Evolutionary conservation across 352 stramenopile genomes (phyloP).

Genomic region (Thalassiosira mediterranea): DNA sequence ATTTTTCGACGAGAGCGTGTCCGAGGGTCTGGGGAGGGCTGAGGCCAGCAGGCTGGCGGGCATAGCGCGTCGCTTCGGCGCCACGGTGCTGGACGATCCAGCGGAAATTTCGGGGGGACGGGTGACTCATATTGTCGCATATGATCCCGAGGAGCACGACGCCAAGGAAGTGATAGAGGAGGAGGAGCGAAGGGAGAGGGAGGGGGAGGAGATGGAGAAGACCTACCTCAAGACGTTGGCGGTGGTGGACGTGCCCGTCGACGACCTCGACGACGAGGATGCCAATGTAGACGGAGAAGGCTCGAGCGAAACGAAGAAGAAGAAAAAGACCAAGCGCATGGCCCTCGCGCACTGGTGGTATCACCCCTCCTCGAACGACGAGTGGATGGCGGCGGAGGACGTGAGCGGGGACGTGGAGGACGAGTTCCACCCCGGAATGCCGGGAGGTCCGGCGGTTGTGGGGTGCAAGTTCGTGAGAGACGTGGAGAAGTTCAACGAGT

Average conservation of each 20-base stretch:
- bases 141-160: slow-evolving; percentile 53
- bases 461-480: slow-evolving; percentile 60
- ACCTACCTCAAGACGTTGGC: slow-evolving; percentile 7
- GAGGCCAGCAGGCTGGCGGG: slow-evolving; percentile 15
- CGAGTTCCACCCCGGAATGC: slow-evolving; percentile 9
- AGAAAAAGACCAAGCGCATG: slow-evolving; percentile 19
- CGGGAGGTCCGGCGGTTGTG: slow-evolving; percentile 29
- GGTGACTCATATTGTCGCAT: slow-evolving; percentile 45
- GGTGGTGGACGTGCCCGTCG: slow-evolving; percentile 28
- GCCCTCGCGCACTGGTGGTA: slow-evolving; percentile 60
- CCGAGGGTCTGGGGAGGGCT: slow-evolving; percentile 4
- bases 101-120: not conserved
- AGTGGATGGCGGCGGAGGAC: slow-evolving; percentile 46
- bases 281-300: not conserved
- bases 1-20: slow-evolving; percentile 44
- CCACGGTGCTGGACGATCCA: slow-evolving; percentile 17
- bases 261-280: slow-evolving; percentile 13
- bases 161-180: slow-evolving; percentile 25
- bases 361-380: slow-evolving; percentile 49
- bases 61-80: slow-evolving; percentile 34
- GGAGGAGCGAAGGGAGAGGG: slow-evolving; percentile 18
- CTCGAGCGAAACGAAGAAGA: not conserved
- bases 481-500: slow-evolving; percentile 59
- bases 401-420: slow-evolving; percentile 25
- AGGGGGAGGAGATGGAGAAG: slow-evolving; percentile 15